phyloP scores from a whole-genome alignment of 1,139 yeast genomes.

The Geotrichum australiense region DNA sequence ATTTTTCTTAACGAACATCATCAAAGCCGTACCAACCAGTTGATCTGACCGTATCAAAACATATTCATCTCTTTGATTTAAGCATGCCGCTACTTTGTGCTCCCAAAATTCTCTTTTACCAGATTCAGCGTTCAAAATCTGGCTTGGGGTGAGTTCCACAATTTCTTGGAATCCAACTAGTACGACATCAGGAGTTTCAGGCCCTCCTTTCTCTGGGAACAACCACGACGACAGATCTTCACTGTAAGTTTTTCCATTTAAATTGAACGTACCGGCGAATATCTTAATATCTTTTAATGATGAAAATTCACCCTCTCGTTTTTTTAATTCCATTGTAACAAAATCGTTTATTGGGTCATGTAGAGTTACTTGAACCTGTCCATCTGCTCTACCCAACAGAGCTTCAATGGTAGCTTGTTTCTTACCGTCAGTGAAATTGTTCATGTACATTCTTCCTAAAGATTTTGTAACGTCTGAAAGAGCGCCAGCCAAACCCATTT shows the following conservation, averaged over 20 bases:
- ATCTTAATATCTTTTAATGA: conserved; percentile 52
- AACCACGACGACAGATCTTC: conserved; percentile 71
- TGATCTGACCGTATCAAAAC: conserved; percentile 78
- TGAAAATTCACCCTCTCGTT: conserved; percentile 52
- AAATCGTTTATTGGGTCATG: conserved; percentile 86
- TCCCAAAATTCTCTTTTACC: conserved; percentile 77
- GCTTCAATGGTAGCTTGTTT: conserved; percentile 85
- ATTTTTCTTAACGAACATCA: conserved; percentile 61
- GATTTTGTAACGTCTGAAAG: conserved; percentile 93
- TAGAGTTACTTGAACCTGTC: conserved; percentile 63
- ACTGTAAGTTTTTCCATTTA: conserved; percentile 60
- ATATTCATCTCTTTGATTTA: conserved; percentile 53
- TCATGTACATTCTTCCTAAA: conserved; percentile 89
- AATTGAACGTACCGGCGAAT: conserved; percentile 81
- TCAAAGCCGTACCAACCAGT: conserved; percentile 81
- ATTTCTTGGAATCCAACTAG: conserved; percentile 88
- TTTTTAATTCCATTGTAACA: conserved; percentile 54
- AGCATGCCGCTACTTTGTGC: conserved; percentile 47
- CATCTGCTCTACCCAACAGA: conserved; percentile 70
- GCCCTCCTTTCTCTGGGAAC: conserved; percentile 50
- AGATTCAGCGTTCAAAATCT: conserved; percentile 76
- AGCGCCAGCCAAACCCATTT: conserved; percentile 95
- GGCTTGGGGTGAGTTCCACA: conserved; percentile 84
- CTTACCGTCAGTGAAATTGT: conserved; percentile 87
- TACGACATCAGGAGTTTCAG: conserved; percentile 55